Percentiles rank a stretch among this genome's conserved stretches.
These are phyloP conservation scores for Rosa chinensis DNA, from an alignment of 306 rosid genomes.

Conservation along the genomic window DNA sequence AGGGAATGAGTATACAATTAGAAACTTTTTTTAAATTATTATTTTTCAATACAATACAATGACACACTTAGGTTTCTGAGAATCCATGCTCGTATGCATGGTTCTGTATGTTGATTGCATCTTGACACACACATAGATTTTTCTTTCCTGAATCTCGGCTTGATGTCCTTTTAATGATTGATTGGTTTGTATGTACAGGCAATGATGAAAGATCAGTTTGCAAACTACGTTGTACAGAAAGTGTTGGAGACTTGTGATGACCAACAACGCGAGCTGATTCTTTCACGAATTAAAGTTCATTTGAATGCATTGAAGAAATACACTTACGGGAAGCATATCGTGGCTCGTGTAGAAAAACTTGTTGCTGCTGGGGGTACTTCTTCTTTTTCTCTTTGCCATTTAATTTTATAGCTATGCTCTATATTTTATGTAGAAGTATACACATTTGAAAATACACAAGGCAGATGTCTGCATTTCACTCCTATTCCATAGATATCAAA, in stretches of 20 bases:
- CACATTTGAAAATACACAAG: not conserved
- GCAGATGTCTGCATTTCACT: not conserved
- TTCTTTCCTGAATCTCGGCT: not conserved
- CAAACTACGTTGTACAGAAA: constrained; percentile 94
- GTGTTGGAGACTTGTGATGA: constrained; percentile 96
- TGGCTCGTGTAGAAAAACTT: constrained; percentile 96
- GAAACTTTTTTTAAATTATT: too few species aligned
- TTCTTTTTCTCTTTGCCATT: constrained; percentile 18
- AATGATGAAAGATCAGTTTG: constrained; percentile 98
- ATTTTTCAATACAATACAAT: not conserved
- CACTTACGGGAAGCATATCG: constrained; percentile 95
- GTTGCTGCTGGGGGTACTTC: constrained; percentile 93
- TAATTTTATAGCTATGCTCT: not conserved
- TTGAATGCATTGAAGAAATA: constrained; percentile 92
- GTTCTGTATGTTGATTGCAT: not conserved
- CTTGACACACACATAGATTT: not conserved
- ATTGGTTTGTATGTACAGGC: constrained; percentile 37
- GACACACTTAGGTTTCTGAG: not conserved
- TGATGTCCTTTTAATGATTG: not conserved
- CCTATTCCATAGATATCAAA: not conserved
- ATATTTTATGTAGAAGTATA: not conserved
- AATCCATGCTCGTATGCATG: not conserved
- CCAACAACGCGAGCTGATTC: constrained; percentile 91
- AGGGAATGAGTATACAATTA: not conserved
- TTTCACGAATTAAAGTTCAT: constrained; percentile 91